Base-by-base conservation (phyloP, 306 rosid genomes). In the Alnus rubra region DNA sequence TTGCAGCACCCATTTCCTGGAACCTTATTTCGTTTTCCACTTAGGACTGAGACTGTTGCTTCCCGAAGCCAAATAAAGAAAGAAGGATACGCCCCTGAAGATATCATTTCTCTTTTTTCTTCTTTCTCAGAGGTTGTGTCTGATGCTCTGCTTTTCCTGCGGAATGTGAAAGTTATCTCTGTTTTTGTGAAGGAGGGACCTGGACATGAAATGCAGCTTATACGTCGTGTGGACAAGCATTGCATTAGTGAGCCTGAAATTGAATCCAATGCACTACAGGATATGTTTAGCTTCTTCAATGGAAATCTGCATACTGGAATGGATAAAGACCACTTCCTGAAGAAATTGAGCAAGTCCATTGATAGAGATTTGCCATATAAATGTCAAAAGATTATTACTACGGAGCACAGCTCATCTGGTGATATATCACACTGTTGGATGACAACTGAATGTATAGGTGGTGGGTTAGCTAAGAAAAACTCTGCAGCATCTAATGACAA, bases 21-120 rank as follows among this genome's bases (percentile, higher is more conserved):
- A 63, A 94, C 98, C 1, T 87, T 94, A 58, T 94, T 94, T 73
- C 97, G 98, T 47, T 94, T 94, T 77, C 97, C 98, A 15, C 98
- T 94, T 12, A 91, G 98, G 88, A 91, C 86, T 78, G 91, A 89
- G 44, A 74, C 75, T 83, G 89, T 85, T 85, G 97, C 98, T 81
- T 89, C 97, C 74, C 89, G 92, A 75, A 94, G 98, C 87, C 97
- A 92, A 88, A 92, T 94, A 62, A 94, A 92, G 86, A 94, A 94
- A 80, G 98, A 94, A 82, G 90, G 85, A 67, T 94, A 91, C 83
- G 85, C 92, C 48, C 86, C 97, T 69, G 98, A 92, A 87, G 98
- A 94, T 54, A 91, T 94, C 85, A 76, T 79, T 70, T 88, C 97
- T 74, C 95, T 94, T 47, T 89, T 94, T 85, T 75, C 79, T 84